Evolutionary conservation across 192 early-diverging fungal genomes (phyloP).

Genomic region (Backusella circina): DNA sequence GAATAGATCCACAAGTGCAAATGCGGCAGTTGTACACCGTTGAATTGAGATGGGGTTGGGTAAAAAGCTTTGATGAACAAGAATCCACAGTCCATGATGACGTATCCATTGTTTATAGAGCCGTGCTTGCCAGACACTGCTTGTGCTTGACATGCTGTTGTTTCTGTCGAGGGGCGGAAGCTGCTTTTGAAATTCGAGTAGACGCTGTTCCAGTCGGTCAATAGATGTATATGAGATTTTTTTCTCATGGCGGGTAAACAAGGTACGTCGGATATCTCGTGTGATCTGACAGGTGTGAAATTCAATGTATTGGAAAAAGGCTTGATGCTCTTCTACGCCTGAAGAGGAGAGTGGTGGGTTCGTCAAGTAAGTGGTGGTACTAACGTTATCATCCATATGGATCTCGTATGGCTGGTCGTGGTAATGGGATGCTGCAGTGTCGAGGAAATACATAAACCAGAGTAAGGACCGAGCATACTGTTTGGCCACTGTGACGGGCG

Average conservation of each 20-base stretch:
- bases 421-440: slow-evolving; percentile 31
- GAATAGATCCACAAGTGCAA: slow-evolving; percentile 27
- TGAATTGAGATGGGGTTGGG: slow-evolving; percentile 23
- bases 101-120: slow-evolving; percentile 28
- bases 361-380: neutral
- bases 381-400: slow-evolving; percentile 11
- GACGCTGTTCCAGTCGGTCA: slow-evolving; percentile 20
- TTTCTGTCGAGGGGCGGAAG: slow-evolving; percentile 1
- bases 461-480: slow-evolving; percentile 25
- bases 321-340: slow-evolving; percentile 18
- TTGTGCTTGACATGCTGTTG: neutral
- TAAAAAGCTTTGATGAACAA: slow-evolving; percentile 32
- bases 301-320: slow-evolving; percentile 23
- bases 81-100: slow-evolving; percentile 32
- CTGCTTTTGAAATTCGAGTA: slow-evolving; percentile 5
- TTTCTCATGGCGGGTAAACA: slow-evolving; percentile 18
- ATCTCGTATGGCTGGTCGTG: slow-evolving; percentile 32
- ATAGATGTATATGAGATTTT: slow-evolving; percentile 18
- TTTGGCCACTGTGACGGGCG: neutral
- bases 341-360: slow-evolving; percentile 6
- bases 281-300: slow-evolving; percentile 30
- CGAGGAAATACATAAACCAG: slow-evolving; percentile 32
- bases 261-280: slow-evolving; percentile 29
- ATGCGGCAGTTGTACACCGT: slow-evolving; percentile 28
- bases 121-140: slow-evolving; percentile 14